Base-by-base conservation (phyloP, 2,329 filamentous ascomycete species). In the Kalaharituber pfeilii region DNA sequence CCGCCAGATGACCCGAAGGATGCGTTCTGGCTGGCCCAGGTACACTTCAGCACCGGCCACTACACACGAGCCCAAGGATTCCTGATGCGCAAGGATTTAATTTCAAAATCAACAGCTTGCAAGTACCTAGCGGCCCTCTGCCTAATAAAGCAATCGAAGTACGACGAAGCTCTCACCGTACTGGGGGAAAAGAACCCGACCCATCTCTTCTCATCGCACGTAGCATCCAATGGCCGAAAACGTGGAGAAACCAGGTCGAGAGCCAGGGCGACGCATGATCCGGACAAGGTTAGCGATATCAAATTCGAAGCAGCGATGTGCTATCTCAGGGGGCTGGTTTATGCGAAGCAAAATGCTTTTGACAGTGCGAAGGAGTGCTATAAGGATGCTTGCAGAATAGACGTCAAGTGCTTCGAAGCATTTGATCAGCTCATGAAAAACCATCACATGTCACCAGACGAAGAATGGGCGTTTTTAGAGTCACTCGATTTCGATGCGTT, bases 371-470 rank as follows among this genome's bases (percentile, higher is more conserved):
- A 95, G 68, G 88, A 96, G 64, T 96, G 91, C 71, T 98, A 96
- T 75, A 96, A 95, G 71, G 86, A 94, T 64, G 91, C 91, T 1
- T 87, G 96, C 47, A 80, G 85, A 58, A 95, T 98, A 65, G 91
- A 98, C 66, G 88, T 96, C 2, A 88, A 94, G 68, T 98, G 91
- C 69, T 96, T 94, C 66, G 91, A 98, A 69, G 91, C 91, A 0
- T 96, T 98, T 66, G 88, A 95, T 64, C 88, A 96, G 71, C 77
- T 98, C 53, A 95, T 96, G 81, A 86, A 87, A 70, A 98, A 98
- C 70, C 85, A 85, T 20, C 75, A 98, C 58, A 84, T 98, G 78
- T 79, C 79, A 22, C 87, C 88, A 0, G 81, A 85, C 30, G 88
- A 95, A 68, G 88, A 95, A 66, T 86, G 89, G 77, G 77, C 81